Base-by-base conservation (phyloP, 2,329 filamentous ascomycete species). In the Alternaria solani region DNA sequence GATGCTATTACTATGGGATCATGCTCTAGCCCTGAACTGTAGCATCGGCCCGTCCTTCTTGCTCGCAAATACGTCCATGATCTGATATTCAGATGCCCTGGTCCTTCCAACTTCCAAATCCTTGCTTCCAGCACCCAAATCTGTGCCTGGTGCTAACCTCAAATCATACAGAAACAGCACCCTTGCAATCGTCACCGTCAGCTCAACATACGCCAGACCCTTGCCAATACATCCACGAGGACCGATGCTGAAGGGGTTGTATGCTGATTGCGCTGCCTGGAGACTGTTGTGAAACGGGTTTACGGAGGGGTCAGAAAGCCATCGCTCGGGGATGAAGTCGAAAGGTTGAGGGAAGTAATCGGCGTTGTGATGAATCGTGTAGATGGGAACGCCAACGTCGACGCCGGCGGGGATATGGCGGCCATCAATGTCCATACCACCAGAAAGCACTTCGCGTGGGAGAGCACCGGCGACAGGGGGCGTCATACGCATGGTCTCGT, bases 171-270 rank as follows among this genome's bases (percentile, higher is more conserved):
- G 61, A 64, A 81, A 90, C 59, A 91, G 70, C 20, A 87, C 81
- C 14, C 88, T 78, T 34, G 88, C 89, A 55, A 91, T 75, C 2
- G 88, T 86, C 5, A 86, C 84, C 52, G 81, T 86, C 84, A 91
- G 86, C 80, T 91, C 89, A 44, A 86, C 83, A 68, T 91, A 90
- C 2, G 89, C 89, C 44, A 91, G 78, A 0, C 85, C 84, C 82
- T 91, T 92, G 0, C 90, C 90, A 55, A 92, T 91, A 71, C 90
- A 93, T 2, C 89, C 89, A 11, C 90, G 81, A 0, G 89, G 87
- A 0, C 90, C 90, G 62, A 91, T 81, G 46, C 86, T 88, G 69
- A 93, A 93, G 2, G 92, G 90, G 63, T 89, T 92, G 78, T 91
- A 94, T 0, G 91, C 91, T 34, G 83, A 84, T 51, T 89, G 85